phyloP scores from a whole-genome alignment of 176 grass and related monocot genomes.

The Ensete glaucum region DNA sequence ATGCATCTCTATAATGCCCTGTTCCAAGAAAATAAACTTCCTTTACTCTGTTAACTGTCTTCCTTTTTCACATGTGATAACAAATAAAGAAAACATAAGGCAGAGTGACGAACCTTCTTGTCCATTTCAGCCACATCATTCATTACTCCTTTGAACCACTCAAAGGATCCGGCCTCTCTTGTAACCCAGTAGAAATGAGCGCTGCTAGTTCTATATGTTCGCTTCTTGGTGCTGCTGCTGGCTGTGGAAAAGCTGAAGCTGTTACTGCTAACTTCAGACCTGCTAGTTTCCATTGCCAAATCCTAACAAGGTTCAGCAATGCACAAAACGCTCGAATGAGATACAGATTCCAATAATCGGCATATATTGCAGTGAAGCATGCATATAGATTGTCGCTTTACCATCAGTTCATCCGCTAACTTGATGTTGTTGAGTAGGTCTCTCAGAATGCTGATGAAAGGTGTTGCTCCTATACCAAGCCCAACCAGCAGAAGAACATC shows the following conservation, averaged over 20 bases:
- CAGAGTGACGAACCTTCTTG: constrained; percentile 56
- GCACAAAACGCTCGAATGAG: neutral
- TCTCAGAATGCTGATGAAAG: constrained; percentile 93
- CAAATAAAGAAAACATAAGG: neutral
- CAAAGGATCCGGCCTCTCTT: constrained; percentile 78
- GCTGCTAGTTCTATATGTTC: constrained; percentile 71
- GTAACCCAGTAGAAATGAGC: constrained; percentile 99
- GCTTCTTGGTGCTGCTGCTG: constrained; percentile 66
- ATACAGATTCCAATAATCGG: neutral
- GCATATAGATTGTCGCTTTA: constrained; percentile 13
- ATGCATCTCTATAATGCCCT: constrained; percentile 97
- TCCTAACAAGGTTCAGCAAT: constrained; percentile 34
- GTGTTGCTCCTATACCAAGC: constrained; percentile 88
- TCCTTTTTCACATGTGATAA: neutral
- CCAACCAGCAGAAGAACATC: constrained; percentile 94
- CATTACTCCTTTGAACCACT: constrained; percentile 99
- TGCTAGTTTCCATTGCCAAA: constrained; percentile 84
- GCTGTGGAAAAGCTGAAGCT: constrained; percentile 75
- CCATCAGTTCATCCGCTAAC: constrained; percentile 89
- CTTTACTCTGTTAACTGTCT: too few species aligned
- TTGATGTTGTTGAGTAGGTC: constrained; percentile 98
- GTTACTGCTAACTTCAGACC: constrained; percentile 77
- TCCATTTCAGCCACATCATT: constrained; percentile 99
- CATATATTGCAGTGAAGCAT: neutral
- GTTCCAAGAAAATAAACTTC: constrained; percentile 10